Evolutionary conservation across 2,329 filamentous ascomycete species (phyloP), one percentile per base, ranked within the genome.

Genomic region (Biscogniauxia mediterranea): DNA sequence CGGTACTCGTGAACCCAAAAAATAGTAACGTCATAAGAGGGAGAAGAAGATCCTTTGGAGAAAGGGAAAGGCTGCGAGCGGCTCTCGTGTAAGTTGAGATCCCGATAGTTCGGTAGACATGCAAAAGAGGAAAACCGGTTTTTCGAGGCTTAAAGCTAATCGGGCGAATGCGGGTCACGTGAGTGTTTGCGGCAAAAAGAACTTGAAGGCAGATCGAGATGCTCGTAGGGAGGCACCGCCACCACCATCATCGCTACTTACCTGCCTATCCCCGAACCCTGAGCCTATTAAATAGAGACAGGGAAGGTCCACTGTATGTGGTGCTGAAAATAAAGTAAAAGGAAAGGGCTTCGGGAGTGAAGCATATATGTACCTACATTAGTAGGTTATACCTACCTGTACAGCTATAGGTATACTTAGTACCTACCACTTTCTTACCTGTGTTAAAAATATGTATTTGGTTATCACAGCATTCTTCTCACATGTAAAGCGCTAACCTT

Each of bases 161-260:
- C 61, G 63, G 59, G 56, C 62, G 49, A 57, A 59, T 8, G 3
- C 58, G 56, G 61, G 64, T 72, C 70, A 72, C 70, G 70, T 72
- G 70, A 70, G 63, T 57, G 19, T 9, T 5, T 56, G 19, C 13
- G 23, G n/a, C 3, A 52, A 13, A 23, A 8, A 32, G 28, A 32
- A 13, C 28, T 32, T 32, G 11, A 13, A 32, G 28, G 28, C 28
- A 32, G 7, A 32, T 32, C 28, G 28, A 32, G 28, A 32, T 32
- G 28, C 11, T 2, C 28, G 7, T 32, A 32, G 28, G 28, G 11
- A 28, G 26, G 28, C 28, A 32, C 28, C 28, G 28, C 28, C 28
- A 32, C 28, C 28, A 32, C 28, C 11, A 32, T 32, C 28, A 32
- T 32, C 28, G 11, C 28, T 32, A 9, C 28, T 32, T 32, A 32